Base-by-base conservation (phyloP, 306 rosid species). In the Abrus precatorius region DNA sequence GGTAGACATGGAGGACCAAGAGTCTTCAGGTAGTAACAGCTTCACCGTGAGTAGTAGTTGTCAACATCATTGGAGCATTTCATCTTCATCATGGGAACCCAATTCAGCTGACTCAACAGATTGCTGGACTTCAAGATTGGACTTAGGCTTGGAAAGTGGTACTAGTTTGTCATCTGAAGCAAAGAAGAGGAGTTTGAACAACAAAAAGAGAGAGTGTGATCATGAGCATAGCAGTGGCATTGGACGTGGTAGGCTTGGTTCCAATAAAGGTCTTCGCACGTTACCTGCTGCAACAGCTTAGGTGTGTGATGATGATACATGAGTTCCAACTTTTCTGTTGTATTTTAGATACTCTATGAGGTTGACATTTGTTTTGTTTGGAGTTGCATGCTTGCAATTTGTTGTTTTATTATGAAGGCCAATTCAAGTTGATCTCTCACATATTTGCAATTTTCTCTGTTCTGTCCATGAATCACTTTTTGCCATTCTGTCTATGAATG, bases 21-120 rank as follows among this genome's bases (percentile, higher is more conserved):
- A 93, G 64, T 92, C 97, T 56, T 93, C 98, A 0, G 98, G 98
- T 29, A 96, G 98, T 85, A 96, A 92, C 80, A 93, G 96, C 84
- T 89, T 86, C 79, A 91, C 79, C 7, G 89, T 90, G 4, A 74
- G 85, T 43, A 74, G 86, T 32, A 87, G 90, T 80, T 88, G 89
- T 57, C 90, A 88, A 28, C 88, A 73, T 11, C 72, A 86, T 1
- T 83, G 88, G 90, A 88, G 87, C 20, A 45, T 83, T 7, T 87
- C 92, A 14, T 70, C 93, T 55, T 87, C 93, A 32, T 87, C 95
- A 3, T 85, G 96, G 98, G 96, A 94, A 69, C 96, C 95, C n/a
- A 92, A 80, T 78, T 90, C 99, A 36, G 98, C 88, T 28, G 96
- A 95, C 70, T 93, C 99, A 33, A 71, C 80, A 4, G 97, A 93